Conservation (phyloP, 768 basidiomycete species). For the Pleurotus pulmonarius region DNA sequence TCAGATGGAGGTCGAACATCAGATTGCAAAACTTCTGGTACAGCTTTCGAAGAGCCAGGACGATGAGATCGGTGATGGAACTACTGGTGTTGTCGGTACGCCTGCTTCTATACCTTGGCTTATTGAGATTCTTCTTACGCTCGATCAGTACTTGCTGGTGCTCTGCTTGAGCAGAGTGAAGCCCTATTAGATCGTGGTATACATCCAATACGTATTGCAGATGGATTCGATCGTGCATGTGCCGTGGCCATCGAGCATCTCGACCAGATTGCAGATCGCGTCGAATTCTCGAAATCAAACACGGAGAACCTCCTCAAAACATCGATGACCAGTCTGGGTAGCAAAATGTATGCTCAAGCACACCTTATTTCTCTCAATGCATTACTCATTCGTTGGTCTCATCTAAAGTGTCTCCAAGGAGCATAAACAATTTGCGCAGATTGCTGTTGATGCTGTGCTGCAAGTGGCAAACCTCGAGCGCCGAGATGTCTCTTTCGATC, state of each 20-base stretch:
- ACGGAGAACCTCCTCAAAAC: conserved; percentile 89
- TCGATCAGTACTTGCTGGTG: conserved; percentile 87
- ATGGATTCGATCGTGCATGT: conserved; percentile 97
- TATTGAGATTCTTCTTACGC: neutral
- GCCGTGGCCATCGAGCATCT: conserved; percentile 85
- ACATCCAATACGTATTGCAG: conserved; percentile 98
- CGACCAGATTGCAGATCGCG: conserved; percentile 85
- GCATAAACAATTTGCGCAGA: conserved; percentile 91
- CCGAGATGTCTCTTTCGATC: conserved; percentile 92
- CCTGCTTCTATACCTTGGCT: conserved; percentile 16
- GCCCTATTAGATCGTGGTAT: conserved; percentile 97
- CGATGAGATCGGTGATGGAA: conserved; percentile 99
- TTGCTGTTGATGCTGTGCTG: conserved; percentile 96
- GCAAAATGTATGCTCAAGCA: conserved; percentile 80
- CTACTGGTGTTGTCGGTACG: conserved; percentile 97
- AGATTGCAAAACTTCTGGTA: conserved; percentile 96
- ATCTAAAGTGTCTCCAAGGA: conserved; percentile 89
- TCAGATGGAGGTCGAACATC: conserved; percentile 99
- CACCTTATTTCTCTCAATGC: neutral
- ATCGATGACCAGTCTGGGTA: conserved; percentile 93
- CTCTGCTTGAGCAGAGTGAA: conserved; percentile 91
- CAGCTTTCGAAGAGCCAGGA: conserved; percentile 97
- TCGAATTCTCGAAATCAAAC: conserved; percentile 79
- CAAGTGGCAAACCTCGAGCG: conserved; percentile 94
- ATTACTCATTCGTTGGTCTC: neutral